Evolutionary conservation across 805 yeast genomes (phyloP).

Genomic region (Metschnikowia lunata): DNA sequence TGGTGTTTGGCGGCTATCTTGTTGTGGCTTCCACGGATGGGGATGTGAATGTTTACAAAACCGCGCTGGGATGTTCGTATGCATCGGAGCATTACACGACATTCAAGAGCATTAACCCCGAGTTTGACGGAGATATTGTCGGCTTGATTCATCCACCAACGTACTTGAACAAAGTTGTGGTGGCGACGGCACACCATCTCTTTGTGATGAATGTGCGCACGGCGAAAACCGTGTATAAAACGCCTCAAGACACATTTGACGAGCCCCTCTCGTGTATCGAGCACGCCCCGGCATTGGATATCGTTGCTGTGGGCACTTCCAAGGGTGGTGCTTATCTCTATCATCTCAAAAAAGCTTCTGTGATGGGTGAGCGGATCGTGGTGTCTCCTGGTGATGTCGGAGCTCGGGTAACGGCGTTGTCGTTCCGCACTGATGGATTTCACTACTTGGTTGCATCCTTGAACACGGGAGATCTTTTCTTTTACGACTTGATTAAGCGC

Average conservation of each 20-base stretch:
- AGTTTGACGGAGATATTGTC: constrained; percentile 68
- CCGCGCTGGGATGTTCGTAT: constrained; percentile 38
- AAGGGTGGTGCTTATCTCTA: constrained; percentile 62
- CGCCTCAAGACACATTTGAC: constrained; percentile 45
- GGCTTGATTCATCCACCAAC: constrained; percentile 82
- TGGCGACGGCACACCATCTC: constrained; percentile 67
- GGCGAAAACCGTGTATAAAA: constrained; percentile 62
- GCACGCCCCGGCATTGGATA: constrained; percentile 82
- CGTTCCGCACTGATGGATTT: constrained; percentile 89
- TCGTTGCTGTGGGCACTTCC: constrained; percentile 71
- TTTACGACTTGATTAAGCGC: constrained; percentile 73
- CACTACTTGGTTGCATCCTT: constrained; percentile 79
- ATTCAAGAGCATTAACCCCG: constrained; percentile 45
- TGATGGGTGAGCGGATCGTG: constrained; percentile 46
- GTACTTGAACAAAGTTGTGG: constrained; percentile 80
- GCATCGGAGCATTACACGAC: constrained; percentile 68
- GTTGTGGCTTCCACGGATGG: constrained; percentile 47
- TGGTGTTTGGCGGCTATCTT: constrained; percentile 75
- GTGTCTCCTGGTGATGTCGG: constrained; percentile 38
- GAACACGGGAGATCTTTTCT: constrained; percentile 74
- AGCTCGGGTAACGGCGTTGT: constrained; percentile 51
- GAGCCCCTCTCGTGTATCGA: constrained; percentile 64
- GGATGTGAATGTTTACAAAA: constrained; percentile 51
- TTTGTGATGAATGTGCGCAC: constrained; percentile 71
- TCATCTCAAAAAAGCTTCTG: constrained; percentile 62